Base-by-base conservation (phyloP, 2,329 filamentous ascomycete genomes). In the Dactylellina haptotyla region DNA sequence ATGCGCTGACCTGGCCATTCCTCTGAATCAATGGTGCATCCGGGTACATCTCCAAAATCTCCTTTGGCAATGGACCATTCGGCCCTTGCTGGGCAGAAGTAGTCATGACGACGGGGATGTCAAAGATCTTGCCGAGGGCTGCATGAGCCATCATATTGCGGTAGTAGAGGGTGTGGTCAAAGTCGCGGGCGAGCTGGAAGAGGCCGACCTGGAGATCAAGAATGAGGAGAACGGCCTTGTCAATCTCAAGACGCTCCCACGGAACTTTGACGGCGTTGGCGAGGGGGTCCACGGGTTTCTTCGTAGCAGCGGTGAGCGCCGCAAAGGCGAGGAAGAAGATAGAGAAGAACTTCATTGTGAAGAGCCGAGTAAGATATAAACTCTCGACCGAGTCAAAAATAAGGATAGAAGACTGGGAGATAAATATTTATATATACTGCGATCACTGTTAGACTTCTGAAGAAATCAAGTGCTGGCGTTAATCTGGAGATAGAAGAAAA, bases 1-100 rank as follows among this genome's bases (percentile, higher is more conserved):
- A 92, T 1, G 90, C 90, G 78, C 92, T 86, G 77, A 93, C 89
- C 78, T 93, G 88, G 39, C 90, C 90, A 73, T 89, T 84, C 34
- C 90, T 87, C 76, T 85, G 83, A 78, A 93, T 86, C 9, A 91
- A 82, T 0, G 90, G 86, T 0, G 88, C 86, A 48, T 86, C 81
- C 25, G 90, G 90, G 78, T 90, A 88, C 85, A 88, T 85, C 10
- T 87, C 84, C 3, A 86, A 79, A 75, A 93, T 89, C 77, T 91
- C 90, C 77, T 88, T 87, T 8, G 89, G 87, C 0, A 92, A 82
- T 0, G 85, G 87, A 1, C 90, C 90, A 79, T 92, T 93, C 53
- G 90, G 89, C 2, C 90, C 89, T 43, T 80, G 82, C 77, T 92
- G 85, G 2, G 89, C 87, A 4, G 89, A 92, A 3, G 87, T 90